Evolutionary conservation across 768 basidiomycete species (phyloP).

Genomic region (Coprinopsis sp.): DNA sequence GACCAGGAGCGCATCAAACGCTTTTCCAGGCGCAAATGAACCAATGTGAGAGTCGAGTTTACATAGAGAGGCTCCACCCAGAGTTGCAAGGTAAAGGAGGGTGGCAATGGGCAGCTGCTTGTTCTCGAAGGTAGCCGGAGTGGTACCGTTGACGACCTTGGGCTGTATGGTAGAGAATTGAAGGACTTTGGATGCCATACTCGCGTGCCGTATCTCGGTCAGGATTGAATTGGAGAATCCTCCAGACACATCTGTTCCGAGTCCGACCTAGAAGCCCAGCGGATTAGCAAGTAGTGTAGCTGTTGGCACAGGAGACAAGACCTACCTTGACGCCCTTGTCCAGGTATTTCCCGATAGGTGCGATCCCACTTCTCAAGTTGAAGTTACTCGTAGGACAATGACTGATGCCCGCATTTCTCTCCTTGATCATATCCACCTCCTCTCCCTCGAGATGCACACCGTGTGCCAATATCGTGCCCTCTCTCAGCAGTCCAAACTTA

Average conservation of each 20-base stretch:
- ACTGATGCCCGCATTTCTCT: constrained; percentile 67
- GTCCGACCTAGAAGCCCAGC: constrained; percentile 58
- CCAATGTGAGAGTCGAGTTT: constrained; percentile 64
- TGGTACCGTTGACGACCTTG: background rate
- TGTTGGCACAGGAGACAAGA: background rate
- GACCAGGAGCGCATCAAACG: constrained; percentile 85
- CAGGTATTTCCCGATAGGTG: constrained; percentile 72
- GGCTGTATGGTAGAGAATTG: too few relatives aligned
- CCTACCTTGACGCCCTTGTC: constrained; percentile 83
- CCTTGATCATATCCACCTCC: constrained; percentile 70
- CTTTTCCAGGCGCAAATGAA: constrained; percentile 74
- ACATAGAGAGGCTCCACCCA: constrained; percentile 87
- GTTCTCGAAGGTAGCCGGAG: constrained; percentile 36
- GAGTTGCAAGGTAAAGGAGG: constrained; percentile 84
- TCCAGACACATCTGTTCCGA: constrained; percentile 93
- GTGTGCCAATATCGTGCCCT: constrained; percentile 85
- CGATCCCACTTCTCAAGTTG: constrained; percentile 81
- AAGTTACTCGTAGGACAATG: constrained; percentile 96
- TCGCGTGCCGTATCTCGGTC: constrained; percentile 65
- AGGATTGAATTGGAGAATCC: constrained; percentile 83
- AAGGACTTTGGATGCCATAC: constrained; percentile 78
- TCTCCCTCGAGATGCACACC: constrained; percentile 71
- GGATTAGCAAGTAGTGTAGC: background rate
- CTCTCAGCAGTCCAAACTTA: constrained; percentile 63
- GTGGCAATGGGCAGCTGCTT: constrained; percentile 70